Percentiles rank a stretch among this genome's conserved stretches.
Evolutionary conservation across 1,284 basidiomycete genomes (phyloP).

Genomic region (Kwoniella shivajii): DNA sequence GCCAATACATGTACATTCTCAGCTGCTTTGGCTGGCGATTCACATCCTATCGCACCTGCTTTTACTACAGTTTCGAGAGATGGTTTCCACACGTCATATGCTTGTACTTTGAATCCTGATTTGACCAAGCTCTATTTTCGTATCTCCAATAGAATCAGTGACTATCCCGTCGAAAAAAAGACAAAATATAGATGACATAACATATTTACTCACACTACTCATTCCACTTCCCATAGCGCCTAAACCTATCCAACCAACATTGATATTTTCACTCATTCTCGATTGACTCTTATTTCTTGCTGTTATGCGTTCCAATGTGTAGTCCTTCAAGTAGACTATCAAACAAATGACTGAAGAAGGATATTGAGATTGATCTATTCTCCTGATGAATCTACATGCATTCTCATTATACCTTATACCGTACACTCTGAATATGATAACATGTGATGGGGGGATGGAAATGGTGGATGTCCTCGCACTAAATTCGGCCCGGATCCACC

Average conservation of each 20-base stretch:
- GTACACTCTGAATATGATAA: background rate
- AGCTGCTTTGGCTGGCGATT: constrained; percentile 32
- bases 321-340: too few relatives aligned
- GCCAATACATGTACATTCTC: constrained; percentile 37
- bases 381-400: too few relatives aligned
- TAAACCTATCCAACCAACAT: constrained; percentile 46
- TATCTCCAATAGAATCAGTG: too few relatives aligned
- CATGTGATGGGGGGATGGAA: too few relatives aligned
- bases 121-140: constrained; percentile 26
- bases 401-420: background rate
- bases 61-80: constrained; percentile 39
- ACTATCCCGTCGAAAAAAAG: too few relatives aligned
- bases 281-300: too few relatives aligned
- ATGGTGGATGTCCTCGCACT: background rate
- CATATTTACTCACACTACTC: constrained; percentile 36
- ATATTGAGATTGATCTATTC: too few relatives aligned
- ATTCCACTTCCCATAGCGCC: constrained; percentile 50
- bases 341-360: too few relatives aligned
- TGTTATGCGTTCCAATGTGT: too few relatives aligned
- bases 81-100: constrained; percentile 45
- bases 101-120: constrained; percentile 39
- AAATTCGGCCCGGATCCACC: background rate
- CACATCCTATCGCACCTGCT: constrained; percentile 23
- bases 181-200: too few relatives aligned
- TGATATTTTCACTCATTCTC: background rate